Conservation (phyloP, 345 rosid species). For the Nasturtium officinale region DNA sequence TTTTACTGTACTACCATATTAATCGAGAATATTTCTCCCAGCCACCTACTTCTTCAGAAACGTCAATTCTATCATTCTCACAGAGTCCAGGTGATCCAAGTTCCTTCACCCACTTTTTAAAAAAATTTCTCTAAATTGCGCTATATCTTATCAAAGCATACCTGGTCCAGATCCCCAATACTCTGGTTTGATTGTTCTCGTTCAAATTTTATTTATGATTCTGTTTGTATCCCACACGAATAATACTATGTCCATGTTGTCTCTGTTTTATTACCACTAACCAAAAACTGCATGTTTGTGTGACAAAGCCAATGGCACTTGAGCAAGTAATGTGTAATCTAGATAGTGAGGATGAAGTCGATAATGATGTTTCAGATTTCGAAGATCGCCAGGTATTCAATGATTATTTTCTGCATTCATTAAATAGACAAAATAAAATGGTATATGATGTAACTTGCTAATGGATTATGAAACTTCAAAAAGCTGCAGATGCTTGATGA, state of each 20-base stretch:
- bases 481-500: slow-evolving; percentile 93
- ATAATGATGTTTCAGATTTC: slow-evolving; percentile 73
- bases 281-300: slow-evolving; percentile 30
- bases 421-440: not conserved
- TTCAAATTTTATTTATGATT: not conserved
- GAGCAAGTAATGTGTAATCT: slow-evolving; percentile 84
- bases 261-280: slow-evolving; percentile 16
- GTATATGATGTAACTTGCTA: slow-evolving; percentile 17
- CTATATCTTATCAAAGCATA: slow-evolving; percentile 14
- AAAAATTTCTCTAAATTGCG: not conserved
- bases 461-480: slow-evolving; percentile 21
- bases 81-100: slow-evolving; percentile 79
- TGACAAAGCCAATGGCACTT: slow-evolving; percentile 68
- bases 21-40: slow-evolving; percentile 43
- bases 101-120: slow-evolving; percentile 8
- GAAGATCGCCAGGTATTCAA: slow-evolving; percentile 85
- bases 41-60: slow-evolving; percentile 70
- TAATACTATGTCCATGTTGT: not conserved
- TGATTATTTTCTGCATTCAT: not conserved
- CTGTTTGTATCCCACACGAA: not conserved
- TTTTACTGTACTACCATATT: slow-evolving; percentile 4
- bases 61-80: slow-evolving; percentile 97
- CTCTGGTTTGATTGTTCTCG: slow-evolving; percentile 5
- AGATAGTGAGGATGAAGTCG: slow-evolving; percentile 95
- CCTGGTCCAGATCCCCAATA: not conserved